Evolutionary conservation across 2,329 filamentous ascomycete species (phyloP).

Genomic region (Ophiocordyceps camponoti-rufipedis): DNA sequence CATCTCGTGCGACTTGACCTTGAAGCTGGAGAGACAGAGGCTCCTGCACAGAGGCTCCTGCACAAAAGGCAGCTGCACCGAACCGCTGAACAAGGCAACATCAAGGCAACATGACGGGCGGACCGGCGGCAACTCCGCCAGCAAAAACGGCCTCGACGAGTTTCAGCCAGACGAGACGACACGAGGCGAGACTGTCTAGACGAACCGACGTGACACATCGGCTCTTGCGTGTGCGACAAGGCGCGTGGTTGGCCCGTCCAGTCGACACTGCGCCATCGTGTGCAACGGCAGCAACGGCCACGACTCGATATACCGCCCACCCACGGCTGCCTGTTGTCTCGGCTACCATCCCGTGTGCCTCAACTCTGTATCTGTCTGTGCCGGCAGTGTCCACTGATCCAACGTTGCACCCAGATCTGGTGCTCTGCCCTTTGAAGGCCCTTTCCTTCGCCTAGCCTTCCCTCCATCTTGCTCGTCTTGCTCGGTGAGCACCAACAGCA

Average conservation of each 20-base stretch:
- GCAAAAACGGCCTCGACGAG: background rate
- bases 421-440: background rate
- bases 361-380: background rate
- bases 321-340: background rate
- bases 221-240: background rate
- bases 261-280: constrained; percentile 1
- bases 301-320: background rate
- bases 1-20: too few relatives aligned
- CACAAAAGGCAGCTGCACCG: too few relatives aligned
- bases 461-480: background rate
- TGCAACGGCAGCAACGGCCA: background rate
- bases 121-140: too few relatives aligned
- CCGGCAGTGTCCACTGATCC: background rate
- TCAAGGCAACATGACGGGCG: too few relatives aligned
- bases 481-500: background rate
- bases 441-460: background rate
- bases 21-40: background rate
- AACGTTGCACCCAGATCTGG: background rate
- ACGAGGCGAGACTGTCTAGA: background rate
- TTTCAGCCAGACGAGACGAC: background rate
- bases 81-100: too few relatives aligned
- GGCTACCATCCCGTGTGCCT: background rate
- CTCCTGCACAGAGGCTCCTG: too few relatives aligned
- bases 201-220: background rate
- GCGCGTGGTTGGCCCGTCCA: background rate